Base-by-base conservation (phyloP, 306 rosid genomes). In the Begonia loranthoides region DNA sequence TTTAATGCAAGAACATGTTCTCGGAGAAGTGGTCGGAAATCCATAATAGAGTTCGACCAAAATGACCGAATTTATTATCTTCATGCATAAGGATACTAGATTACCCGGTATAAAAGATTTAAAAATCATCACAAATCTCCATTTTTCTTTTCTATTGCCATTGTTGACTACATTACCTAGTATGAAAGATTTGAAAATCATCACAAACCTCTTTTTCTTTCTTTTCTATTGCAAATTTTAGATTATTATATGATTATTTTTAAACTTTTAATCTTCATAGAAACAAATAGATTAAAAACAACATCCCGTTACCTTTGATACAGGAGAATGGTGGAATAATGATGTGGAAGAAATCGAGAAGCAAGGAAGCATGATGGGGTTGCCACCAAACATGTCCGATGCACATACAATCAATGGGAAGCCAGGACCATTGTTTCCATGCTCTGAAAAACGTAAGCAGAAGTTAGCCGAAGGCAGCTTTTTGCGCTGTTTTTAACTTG, bases 261-360 rank as follows among this genome's bases (percentile, higher is more conserved):
- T 1, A 19, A 19, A 19, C 22, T 19, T 19, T 2, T n/a, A 9
- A 7, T 12, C 43, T 33, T 34, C 5, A 34, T 34, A 34, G 16
- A 52, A 12, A 34, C 40, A 5, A n/a, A 7, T 28, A 5, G 15
- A 16, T 52, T 28, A 24, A 55, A 40, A 15, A 15, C 48, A 19
- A 16, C 48, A 39, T 19, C 17, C 36, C 15, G 43, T 24, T 10
- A 13, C 14, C 15, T 15, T 6, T 52, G 44, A 48, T 54, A 12
- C 40, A 67, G 73, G 73, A 12, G 73, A 68, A 57, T 68, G 73
- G 73, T 68, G 73, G 73, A 68, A 68, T 19, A 41, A 60, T 10
- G 64, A 68, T 45, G 64, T 68, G 19, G 73, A 68, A 40, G 54
- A 38, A 5, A 4, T 56, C 2, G 73, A 61, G 9, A 68, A 62